Evolutionary conservation across 2,329 filamentous ascomycete species (phyloP).

Genomic region (Diaporthe sp.): DNA sequence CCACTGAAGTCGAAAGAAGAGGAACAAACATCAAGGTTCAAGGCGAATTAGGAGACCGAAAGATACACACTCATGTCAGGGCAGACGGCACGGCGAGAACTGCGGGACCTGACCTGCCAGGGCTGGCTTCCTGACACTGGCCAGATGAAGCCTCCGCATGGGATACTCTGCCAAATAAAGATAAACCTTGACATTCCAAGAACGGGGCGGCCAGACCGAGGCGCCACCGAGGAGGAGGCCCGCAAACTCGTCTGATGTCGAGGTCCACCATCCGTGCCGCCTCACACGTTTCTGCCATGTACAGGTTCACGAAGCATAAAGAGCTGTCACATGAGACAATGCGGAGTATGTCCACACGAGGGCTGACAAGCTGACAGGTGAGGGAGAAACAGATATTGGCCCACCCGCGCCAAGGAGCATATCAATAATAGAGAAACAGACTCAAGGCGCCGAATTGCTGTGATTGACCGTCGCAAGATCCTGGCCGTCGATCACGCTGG

Average conservation of each 20-base stretch:
- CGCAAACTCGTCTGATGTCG: constrained; percentile 17
- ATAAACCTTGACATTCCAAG: neutral
- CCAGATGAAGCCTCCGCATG: constrained; percentile 6
- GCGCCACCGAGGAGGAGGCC: neutral
- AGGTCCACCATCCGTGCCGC: constrained; percentile 9
- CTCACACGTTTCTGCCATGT: constrained; percentile 13
- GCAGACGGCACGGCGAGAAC: neutral
- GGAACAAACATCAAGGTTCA: neutral
- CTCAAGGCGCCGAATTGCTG: neutral
- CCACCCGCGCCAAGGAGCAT: neutral
- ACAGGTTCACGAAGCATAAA: constrained; percentile 8
- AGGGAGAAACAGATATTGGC: neutral
- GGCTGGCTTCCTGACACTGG: neutral
- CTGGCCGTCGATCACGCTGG: constrained; percentile 9
- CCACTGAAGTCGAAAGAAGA: neutral
- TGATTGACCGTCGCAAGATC: constrained; percentile 11
- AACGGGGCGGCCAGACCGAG: neutral
- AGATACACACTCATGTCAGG: neutral
- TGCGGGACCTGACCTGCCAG: neutral
- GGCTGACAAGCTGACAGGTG: neutral
- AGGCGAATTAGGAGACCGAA: neutral
- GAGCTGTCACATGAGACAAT: constrained; percentile 20
- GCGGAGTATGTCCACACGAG: neutral
- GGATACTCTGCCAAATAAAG: neutral
- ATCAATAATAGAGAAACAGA: neutral